Percentiles rank a stretch among this genome's conserved stretches.
phyloP scores from a whole-genome alignment of 2,329 filamentous ascomycete species.

The Neodidymelliopsis sp. region DNA sequence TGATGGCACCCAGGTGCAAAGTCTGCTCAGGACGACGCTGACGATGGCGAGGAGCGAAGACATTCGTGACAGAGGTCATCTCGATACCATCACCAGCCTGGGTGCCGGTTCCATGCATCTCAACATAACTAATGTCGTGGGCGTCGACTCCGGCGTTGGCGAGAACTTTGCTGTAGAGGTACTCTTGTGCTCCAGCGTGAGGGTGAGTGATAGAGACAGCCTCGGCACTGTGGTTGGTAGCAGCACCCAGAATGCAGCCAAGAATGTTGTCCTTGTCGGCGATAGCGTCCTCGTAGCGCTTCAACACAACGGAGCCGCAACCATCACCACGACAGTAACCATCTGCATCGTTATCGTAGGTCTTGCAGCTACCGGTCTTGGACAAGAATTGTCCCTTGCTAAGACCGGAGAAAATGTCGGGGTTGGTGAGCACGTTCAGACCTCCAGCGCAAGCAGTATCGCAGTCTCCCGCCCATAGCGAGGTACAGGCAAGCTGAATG shows the following conservation, averaged over 20 bases:
- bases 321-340: constrained; percentile 84
- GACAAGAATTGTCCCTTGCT: constrained; percentile 81
- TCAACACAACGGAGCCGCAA: constrained; percentile 77
- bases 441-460: constrained; percentile 84
- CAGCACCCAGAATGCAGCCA: constrained; percentile 76
- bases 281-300: constrained; percentile 79
- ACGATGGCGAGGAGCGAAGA: constrained; percentile 64
- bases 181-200: constrained; percentile 77
- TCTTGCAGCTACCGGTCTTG: constrained; percentile 78
- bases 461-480: constrained; percentile 77
- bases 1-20: constrained; percentile 62
- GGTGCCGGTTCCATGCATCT: constrained; percentile 90
- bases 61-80: constrained; percentile 76
- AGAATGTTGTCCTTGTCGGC: constrained; percentile 75
- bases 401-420: constrained; percentile 79
- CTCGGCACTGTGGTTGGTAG: constrained; percentile 83
- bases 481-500: constrained; percentile 75
- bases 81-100: constrained; percentile 85
- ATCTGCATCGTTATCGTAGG: constrained; percentile 81
- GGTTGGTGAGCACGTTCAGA: constrained; percentile 79
- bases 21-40: constrained; percentile 59
- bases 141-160: constrained; percentile 77
- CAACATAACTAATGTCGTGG: constrained; percentile 80
- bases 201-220: constrained; percentile 85
- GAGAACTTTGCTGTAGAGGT: constrained; percentile 73